Base-by-base conservation (phyloP, 495 filamentous ascomycete genomes). In the Aspergillus taichungensis region DNA sequence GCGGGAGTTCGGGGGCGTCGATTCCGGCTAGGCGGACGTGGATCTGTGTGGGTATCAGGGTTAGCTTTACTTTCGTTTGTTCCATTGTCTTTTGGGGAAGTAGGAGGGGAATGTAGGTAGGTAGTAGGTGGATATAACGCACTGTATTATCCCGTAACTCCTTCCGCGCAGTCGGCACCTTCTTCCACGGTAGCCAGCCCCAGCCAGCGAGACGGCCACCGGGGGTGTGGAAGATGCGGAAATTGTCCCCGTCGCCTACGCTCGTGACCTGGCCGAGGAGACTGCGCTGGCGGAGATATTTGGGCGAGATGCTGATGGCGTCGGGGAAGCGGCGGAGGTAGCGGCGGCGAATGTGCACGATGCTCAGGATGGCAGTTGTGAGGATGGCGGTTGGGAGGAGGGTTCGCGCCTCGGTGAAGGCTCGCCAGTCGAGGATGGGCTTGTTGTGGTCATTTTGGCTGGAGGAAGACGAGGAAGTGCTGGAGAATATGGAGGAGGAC, bases 201-300 rank as follows among this genome's bases (percentile, higher is more conserved):
- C 94, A 98, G 40, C 92, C 92, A 9, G 82, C 73, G 13, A 91
- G 56, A 38, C 86, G 70, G 9, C 92, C 92, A 9, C 94, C 92
- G 0, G 92, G 92, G 0, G 88, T 95, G 63, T 98, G 92, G 60
- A 84, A 98, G 7, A 98, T 61, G 41, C 88, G 79, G 60, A 98
- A 96, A 50, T 88, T 88, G 58, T 98, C 92, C 0, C 87, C 94
- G 71, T 98, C 92, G 39, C 94, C 94, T 18, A 98, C 92, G 50
- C 85, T 89, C 27, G 92, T 95, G 3, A 96, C 92, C 43, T 70
- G 74, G 6, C 92, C 92, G 52, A 91, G 82, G 40, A 97, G 52
- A 42, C 77, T 86, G 47, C 88, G 74, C 41, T 67, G 76, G 13
- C 86, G 80, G 55, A 87, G 85, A 42, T 64, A 74, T 7, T 60